Base-by-base conservation (phyloP, 805 yeast genomes). In the Saccharomycopsis capsularis region DNA sequence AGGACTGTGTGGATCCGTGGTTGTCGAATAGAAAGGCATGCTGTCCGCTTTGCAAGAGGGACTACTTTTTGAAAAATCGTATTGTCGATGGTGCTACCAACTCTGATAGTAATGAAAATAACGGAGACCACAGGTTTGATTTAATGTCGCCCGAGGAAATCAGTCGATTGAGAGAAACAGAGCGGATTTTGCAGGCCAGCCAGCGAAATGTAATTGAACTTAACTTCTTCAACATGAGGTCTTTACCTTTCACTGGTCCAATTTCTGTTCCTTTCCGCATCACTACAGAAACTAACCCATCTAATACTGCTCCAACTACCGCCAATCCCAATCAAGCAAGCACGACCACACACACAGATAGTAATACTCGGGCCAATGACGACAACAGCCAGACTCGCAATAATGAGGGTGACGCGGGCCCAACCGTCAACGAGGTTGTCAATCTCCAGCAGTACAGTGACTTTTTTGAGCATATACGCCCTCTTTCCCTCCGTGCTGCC, bases 1-100 rank as follows among this genome's bases (percentile, higher is more conserved):
- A 81, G 21, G 81, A 74, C 16, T 86, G 95, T 64, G 73, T 87
- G 46, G 88, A 82, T 55, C 90, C 90, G 1, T 86, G 95, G 95
- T 67, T 86, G 42, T 80, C 78, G 2, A 75, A 76, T 54, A 69
- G 91, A 56, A 73, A 83, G 42, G 90, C 89, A 0, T 81, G 86
- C 57, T 86, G 95, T 61, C 95, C 95, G 6, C 78, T 82, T 70
- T 86, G 95, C 64, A 84, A 85, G 59, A 67, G 82, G 29, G 88
- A 81, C 60, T 81, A 80, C 60, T 77, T 71, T 57, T 13, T 63
- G 52, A 60, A 60, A 50, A 54, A 53, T 29, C 22, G 42, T 24
- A 3, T 43, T 5, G 32, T 19, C 24, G 16, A 40, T 13, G 15
- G n/a, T 3, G 7, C 23, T 6, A 32, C 44, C 16, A 55, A 56